Base-by-base conservation (phyloP, 2,329 filamentous ascomycete genomes). In the Harringtonia lauricola region DNA sequence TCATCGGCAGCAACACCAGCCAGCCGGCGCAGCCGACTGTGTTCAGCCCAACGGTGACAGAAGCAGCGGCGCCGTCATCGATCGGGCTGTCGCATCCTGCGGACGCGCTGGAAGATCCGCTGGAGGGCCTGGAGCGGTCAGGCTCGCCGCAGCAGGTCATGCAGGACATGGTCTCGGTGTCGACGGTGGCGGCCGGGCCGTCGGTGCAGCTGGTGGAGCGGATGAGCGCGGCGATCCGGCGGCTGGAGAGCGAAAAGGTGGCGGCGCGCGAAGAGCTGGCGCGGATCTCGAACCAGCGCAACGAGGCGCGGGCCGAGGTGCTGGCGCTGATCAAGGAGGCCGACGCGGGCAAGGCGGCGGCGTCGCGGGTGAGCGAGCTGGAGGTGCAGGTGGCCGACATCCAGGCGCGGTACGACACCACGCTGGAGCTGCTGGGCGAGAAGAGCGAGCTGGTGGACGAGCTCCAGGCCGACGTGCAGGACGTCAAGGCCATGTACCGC, bases 381-480 rank as follows among this genome's bases (percentile, higher is more conserved):
- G 82, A 94, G 60, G 65, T 63, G 37, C 49, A 87, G 52, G 67
- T 95, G 40, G 66, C 64, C 24, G 75, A 77, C 35, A 68, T 95
- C 51, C 81, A 86, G 55, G 69, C 77, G 49, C 73, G 90, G 54
- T 95, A 96, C 59, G 81, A 94, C 59, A 92, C 88, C 14, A 94
- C 87, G 47, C 69, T 98, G 42, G 89, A 96, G 66, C 82, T 96
- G 79, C 66, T 98, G 45, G 92, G 92, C 2, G 92, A 98, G 74
- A 95, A 95, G 75, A 95, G 87, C 61, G 92, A 98, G 69, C 68
- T 83, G 57, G 89, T 95, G 2, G 88, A 95, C 57, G 92, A 98
- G 69, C 67, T 98, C 52, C 79, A 74, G 61, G 82, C 84, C 13
- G 92, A 96, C 68, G 84, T 98, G 42, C 71, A 80, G 51, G 92